Conservation (phyloP, 2,329 filamentous ascomycete species). For the Trichophaea hybrida region DNA sequence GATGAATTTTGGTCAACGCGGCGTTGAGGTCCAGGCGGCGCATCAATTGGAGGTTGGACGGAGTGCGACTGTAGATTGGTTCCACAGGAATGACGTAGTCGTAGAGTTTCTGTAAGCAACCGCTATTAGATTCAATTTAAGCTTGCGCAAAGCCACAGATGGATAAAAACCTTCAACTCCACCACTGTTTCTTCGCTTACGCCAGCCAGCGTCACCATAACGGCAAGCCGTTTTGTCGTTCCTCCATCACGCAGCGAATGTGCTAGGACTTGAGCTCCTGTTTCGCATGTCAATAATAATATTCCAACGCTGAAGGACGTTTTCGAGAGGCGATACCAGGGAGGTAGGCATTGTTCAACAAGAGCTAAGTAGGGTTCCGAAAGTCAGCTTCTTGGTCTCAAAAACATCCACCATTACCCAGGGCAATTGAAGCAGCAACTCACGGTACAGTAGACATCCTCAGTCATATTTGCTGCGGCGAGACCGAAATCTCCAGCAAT, state of each 20-base stretch:
- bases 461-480: constrained; percentile 2
- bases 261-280: constrained; percentile 82
- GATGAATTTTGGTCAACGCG: constrained; percentile 87
- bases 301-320: constrained; percentile 22
- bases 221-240: constrained; percentile 70
- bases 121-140: constrained; percentile 4
- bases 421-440: constrained; percentile 4
- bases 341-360: constrained; percentile 82
- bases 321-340: constrained; percentile 47
- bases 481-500: too few relatives aligned
- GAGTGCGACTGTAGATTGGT: constrained; percentile 59
- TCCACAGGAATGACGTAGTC: constrained; percentile 78
- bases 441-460: constrained; percentile 27
- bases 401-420: background rate
- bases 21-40: constrained; percentile 77
- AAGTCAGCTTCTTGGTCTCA: constrained; percentile 7
- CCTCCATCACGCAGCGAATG: constrained; percentile 88
- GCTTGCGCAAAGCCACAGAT: background rate
- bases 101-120: constrained; percentile 51
- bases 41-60: constrained; percentile 81
- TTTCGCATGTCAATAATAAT: constrained; percentile 17
- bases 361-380: constrained; percentile 37
- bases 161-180: constrained; percentile 53
- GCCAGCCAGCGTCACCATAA: constrained; percentile 66
- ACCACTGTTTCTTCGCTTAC: constrained; percentile 60